Conservation (phyloP, 257 asterid species). For the Schizonepeta tenuifolia region DNA sequence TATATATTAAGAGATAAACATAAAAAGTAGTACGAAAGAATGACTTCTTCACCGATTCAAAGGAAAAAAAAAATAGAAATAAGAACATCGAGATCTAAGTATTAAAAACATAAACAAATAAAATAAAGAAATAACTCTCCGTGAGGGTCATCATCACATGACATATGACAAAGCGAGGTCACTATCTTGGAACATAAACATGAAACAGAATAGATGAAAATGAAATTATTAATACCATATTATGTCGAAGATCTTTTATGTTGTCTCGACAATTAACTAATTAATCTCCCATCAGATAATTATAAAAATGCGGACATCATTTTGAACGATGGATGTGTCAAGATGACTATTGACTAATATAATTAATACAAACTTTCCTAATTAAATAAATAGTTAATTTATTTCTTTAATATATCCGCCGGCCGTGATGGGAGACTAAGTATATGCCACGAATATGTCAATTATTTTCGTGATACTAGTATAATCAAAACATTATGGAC, state of each 20-base stretch:
- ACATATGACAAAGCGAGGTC: constrained; percentile 20
- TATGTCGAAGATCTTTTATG: not conserved
- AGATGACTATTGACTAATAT: too few relatives aligned
- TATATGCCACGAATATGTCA: constrained; percentile 1
- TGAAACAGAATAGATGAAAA: constrained; percentile 11
- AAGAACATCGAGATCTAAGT: not conserved
- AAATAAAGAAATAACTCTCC: not conserved
- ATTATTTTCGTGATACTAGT: not conserved
- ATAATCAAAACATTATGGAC: not conserved
- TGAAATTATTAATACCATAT: not conserved
- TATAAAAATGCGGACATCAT: constrained; percentile 21
- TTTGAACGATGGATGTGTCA: constrained; percentile 15
- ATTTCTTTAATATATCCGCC: constrained; percentile 5
- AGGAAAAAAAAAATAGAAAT: not conserved
- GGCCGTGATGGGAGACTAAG: constrained; percentile 17
- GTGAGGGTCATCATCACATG: constrained; percentile 1
- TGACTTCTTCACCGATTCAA: not conserved
- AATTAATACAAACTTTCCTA: not conserved
- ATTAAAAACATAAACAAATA: not conserved
- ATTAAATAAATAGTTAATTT: not conserved
- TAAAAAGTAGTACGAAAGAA: not conserved
- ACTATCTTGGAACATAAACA: not conserved
- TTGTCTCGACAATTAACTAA: constrained; percentile 14
- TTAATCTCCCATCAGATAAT: constrained; percentile 19
- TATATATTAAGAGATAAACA: too few relatives aligned